Percentiles rank a stretch among this genome's conserved stretches.
Evolutionary conservation across 2,329 filamentous ascomycete species (phyloP).

Genomic region (Diaporthe nobilis): DNA sequence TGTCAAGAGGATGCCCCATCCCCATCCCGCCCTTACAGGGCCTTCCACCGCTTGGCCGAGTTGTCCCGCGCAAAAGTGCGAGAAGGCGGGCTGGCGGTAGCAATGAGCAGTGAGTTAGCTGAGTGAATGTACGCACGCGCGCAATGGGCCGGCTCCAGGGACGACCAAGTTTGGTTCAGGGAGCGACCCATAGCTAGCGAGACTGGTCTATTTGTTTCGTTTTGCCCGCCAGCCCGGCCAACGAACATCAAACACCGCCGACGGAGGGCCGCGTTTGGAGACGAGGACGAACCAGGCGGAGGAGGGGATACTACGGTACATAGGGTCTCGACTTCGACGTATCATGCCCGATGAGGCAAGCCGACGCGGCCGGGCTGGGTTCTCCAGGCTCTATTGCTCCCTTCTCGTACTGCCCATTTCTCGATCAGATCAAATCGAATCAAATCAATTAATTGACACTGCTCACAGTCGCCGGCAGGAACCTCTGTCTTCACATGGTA

Average conservation of each 20-base stretch:
- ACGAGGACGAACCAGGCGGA: background rate
- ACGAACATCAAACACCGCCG: slow-evolving; percentile 20
- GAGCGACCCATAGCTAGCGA: slow-evolving; percentile 6
- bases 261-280: background rate
- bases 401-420: background rate
- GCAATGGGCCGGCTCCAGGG: background rate
- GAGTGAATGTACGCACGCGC: background rate
- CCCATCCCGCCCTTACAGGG: background rate
- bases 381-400: background rate
- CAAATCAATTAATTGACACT: background rate
- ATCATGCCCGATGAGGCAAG: slow-evolving; percentile 23
- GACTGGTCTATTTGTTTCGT: slow-evolving; percentile 27
- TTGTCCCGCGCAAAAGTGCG: slow-evolving; percentile 37
- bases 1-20: background rate
- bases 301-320: background rate
- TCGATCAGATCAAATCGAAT: background rate
- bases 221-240: background rate
- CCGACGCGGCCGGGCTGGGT: slow-evolving; percentile 4
- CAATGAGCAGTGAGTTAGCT: background rate
- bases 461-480: background rate
- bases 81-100: background rate
- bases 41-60: slow-evolving; percentile 9
- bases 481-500: background rate
- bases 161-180: background rate
- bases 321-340: background rate